A percentile compares a stretch with the other conserved stretches of the same genome.
Conservation (phyloP, 192 early-diverging fungal genomes). For the Podila clonocystis region DNA sequence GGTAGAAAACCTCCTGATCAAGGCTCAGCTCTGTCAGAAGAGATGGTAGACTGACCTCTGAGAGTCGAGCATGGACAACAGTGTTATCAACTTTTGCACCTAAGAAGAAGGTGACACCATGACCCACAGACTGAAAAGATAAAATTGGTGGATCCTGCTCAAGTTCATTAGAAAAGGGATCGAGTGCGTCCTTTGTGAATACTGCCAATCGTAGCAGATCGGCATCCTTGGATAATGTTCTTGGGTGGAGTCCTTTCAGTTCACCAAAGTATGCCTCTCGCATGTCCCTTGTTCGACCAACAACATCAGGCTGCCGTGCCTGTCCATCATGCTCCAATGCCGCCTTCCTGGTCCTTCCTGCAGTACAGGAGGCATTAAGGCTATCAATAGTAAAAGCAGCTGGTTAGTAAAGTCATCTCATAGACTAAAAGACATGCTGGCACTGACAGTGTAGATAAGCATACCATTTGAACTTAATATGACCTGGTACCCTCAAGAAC, state of each 20-base stretch:
- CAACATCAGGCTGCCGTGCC: slow-evolving; percentile 15
- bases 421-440: too few relatives aligned
- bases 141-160: slow-evolving; percentile 14
- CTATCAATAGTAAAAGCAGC: too few relatives aligned
- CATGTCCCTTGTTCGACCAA: slow-evolving; percentile 14
- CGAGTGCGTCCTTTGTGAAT: slow-evolving; percentile 20
- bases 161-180: slow-evolving; percentile 9
- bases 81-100: slow-evolving; percentile 11
- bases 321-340: slow-evolving; percentile 18
- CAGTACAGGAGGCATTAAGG: too few relatives aligned
- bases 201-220: slow-evolving; percentile 18
- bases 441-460: too few relatives aligned
- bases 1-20: slow-evolving; percentile 1
- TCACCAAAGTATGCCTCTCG: slow-evolving; percentile 14
- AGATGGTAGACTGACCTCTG: slow-evolving; percentile 6
- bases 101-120: slow-evolving; percentile 11
- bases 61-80: slow-evolving; percentile 13
- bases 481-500: too few relatives aligned
- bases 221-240: slow-evolving; percentile 4
- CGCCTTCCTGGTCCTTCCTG: slow-evolving; percentile 17
- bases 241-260: slow-evolving; percentile 18
- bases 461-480: too few relatives aligned
- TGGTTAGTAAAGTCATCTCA: too few relatives aligned
- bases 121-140: slow-evolving; percentile 15
- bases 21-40: slow-evolving; percentile 5